A percentile compares a stretch with the other conserved stretches of the same genome.
These are phyloP conservation scores for Ophiostoma sp. DNA, from an alignment of 2,329 filamentous ascomycete genomes.

Conservation along the genomic window DNA sequence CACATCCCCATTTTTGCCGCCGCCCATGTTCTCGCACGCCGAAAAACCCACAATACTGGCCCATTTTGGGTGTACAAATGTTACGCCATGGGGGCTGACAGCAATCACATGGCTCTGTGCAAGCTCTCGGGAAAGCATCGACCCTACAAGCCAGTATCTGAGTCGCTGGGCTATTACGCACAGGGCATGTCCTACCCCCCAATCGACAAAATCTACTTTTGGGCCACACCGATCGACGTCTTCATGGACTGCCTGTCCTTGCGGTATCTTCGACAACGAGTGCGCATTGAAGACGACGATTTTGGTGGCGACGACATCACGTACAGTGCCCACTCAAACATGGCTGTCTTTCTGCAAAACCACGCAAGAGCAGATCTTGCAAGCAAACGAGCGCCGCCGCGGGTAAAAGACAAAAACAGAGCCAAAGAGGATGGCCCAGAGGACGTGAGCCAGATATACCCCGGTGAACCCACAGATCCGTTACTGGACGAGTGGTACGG, in stretches of 20 bases:
- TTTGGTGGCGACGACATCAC: too few species aligned
- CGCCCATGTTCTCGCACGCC: not conserved
- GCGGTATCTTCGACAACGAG: not conserved
- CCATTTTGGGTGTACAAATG: not conserved
- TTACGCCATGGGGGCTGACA: not conserved
- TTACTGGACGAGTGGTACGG: not conserved
- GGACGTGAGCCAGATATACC: not conserved
- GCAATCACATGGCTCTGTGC: slow-evolving; percentile 11
- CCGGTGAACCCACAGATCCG: not conserved
- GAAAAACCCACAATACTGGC: not conserved
- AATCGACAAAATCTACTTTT: not conserved
- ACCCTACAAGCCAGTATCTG: not conserved
- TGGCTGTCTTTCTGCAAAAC: not conserved
- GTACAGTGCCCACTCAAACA: not conserved
- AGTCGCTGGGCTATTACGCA: not conserved
- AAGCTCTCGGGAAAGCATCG: not conserved
- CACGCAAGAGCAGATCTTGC: not conserved
- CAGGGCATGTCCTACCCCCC: not conserved
- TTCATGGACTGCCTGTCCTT: not conserved
- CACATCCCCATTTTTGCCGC: slow-evolving; percentile 23
- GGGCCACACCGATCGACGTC: slow-evolving; percentile 11
- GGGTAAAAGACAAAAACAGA: not conserved
- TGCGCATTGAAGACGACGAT: not conserved
- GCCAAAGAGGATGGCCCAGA: not conserved
- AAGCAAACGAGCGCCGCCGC: not conserved